Evolutionary conservation across 306 rosid species (phyloP), one percentile per base, ranked within the genome.

Genomic region (Lablab purpureus): DNA sequence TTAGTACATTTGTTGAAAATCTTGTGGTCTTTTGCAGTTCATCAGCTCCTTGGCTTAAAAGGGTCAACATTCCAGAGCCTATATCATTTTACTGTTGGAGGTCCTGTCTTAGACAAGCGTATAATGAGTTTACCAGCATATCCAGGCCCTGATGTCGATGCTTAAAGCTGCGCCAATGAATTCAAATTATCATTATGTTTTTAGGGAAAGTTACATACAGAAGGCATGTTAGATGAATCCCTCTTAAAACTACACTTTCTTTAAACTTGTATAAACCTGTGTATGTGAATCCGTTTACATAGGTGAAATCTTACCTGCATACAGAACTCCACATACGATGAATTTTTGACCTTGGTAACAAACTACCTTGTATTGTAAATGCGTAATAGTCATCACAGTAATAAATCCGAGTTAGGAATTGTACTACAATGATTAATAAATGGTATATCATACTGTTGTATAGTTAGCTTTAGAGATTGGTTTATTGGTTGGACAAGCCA

Each of bases 41-140:
- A 95, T 81, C 93, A 90, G 71, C 60, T 85, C 63, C 94, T 95
- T 59, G 97, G 97, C 70, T 67, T 95, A 76, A 85, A 89, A 83
- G 97, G 89, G 17, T 91, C 96, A 56, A 78, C 83, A 67, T 95
- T 88, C 81, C 99, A 95, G 80, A 92, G 98, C 74, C 87, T 95
- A 10, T 92, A 95, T 83, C 99, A 95, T 86, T 95, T 95, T 87
- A 95, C 99, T 0, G 86, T 95, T 51, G 99, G 99, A 84, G 89
- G 85, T 43, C 99, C 99, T 7, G 97, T 95, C 54, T 14, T 85
- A 34, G 98, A 95, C 83, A 91, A 87, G 67, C 88, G 98, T 50
- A 92, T 95, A 62, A 92, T 92, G 99, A 95, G 98, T 81, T 80
- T 95, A 21, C 99, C 98, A 7, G 92, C 99, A 49, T 95, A 95